Evolutionary conservation across 2,329 filamentous ascomycete species (phyloP), one percentile per base, ranked within the genome.

Genomic region (Ascochyta lentis): DNA sequence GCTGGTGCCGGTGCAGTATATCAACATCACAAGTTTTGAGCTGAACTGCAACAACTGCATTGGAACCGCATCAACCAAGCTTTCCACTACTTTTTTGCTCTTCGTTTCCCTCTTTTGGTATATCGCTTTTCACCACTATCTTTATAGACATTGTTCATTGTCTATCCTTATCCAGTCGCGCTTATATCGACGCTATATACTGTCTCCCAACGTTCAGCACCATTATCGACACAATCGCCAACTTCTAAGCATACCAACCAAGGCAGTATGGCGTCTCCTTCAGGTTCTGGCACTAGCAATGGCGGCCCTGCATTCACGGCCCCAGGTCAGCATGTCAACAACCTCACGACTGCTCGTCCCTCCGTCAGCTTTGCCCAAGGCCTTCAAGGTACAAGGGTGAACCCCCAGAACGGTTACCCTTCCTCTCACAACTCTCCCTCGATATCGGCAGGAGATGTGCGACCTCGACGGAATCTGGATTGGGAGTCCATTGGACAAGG

Each of bases 181-280:
- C 33, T 19, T 19, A 19, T n/a, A 9, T 16, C 6, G 5, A 35
- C 33, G 6, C 4, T 16, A 4, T 35, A 3, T 6, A 35, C 13
- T 2, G 6, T 31, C 12, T 10, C 29, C 33, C 29, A 33, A 33
- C 29, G 12, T 4, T 33, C 7, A 33, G 10, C 8, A 15, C 13
- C 29, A 1, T 10, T 9, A 10, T 33, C 29, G 19, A 1, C 19
- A 19, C 1, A 1, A 33, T 33, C 13, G 4, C 13, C 4, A 1
- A n/a, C 33, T 16, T n/a, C 3, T 8, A 0, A 16, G 0, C 8
- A 16, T 9, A 16, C n/a, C 2, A 6, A 6, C 3, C 2, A 7
- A 15, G n/a, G 6, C n/a, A 35, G 2, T 6, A 35, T 35, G 33
- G 6, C n/a, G 7, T 16, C 6, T 35, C 33, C 33, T 35, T 35